phyloP scores from a whole-genome alignment of 2,329 filamentous ascomycete genomes.

The Cladosporium colombiae region DNA sequence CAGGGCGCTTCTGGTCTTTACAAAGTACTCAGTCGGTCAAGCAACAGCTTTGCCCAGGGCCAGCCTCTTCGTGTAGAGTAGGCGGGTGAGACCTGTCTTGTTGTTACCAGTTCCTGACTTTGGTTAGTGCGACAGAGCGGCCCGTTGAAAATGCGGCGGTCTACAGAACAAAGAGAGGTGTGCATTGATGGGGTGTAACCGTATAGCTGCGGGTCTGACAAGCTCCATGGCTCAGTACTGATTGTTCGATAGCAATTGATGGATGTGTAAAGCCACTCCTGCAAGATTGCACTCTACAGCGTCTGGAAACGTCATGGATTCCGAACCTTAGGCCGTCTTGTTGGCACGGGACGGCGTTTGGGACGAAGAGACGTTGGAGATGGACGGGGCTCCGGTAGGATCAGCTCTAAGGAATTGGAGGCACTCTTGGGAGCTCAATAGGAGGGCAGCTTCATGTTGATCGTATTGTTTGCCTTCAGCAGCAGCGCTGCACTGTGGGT shows the following conservation, averaged over 20 bases:
- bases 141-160: neutral
- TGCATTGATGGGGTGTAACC: neutral
- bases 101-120: slow-evolving; percentile 14
- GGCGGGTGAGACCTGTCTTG: slow-evolving; percentile 19
- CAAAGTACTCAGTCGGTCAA: slow-evolving; percentile 5
- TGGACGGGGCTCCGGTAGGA: neutral
- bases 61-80: slow-evolving; percentile 14
- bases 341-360: neutral
- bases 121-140: slow-evolving; percentile 7
- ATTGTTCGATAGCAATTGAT: neutral
- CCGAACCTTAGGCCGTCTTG: slow-evolving; percentile 8
- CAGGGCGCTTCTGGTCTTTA: slow-evolving; percentile 11
- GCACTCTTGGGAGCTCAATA: neutral
- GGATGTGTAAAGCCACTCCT: neutral
- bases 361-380: neutral
- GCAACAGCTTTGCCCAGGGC: slow-evolving; percentile 11
- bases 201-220: neutral
- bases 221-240: neutral
- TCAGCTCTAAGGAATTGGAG: neutral
- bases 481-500: neutral
- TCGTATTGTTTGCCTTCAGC: neutral
- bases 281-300: slow-evolving; percentile 7
- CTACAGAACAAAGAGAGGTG: neutral
- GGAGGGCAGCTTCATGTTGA: neutral
- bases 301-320: slow-evolving; percentile 15